phyloP scores from a whole-genome alignment of 495 filamentous ascomycete species.

The Podospora australis region DNA sequence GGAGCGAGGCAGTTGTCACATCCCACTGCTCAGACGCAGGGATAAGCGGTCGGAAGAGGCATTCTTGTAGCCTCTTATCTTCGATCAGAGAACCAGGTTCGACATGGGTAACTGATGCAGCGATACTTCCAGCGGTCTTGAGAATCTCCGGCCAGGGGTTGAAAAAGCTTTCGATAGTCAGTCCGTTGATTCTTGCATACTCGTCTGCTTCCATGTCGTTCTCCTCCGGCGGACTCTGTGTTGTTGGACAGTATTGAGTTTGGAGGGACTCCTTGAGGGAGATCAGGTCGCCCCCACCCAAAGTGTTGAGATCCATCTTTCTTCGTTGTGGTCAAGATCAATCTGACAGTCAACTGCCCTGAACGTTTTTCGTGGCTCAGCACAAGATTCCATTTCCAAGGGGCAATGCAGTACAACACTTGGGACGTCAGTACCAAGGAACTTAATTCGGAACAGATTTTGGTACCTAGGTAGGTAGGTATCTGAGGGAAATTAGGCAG shows the following conservation, averaged over 20 bases:
- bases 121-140: conserved; percentile 9
- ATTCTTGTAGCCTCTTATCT: conserved; percentile 14
- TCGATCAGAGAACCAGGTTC: conserved; percentile 12
- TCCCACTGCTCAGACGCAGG: conserved; percentile 13
- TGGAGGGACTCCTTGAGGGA: conserved; percentile 15
- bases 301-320: conserved; percentile 18
- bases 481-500: no score
- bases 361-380: no score
- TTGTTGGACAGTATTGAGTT: neutral
- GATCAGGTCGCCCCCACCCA: conserved; percentile 15
- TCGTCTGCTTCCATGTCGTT: conserved; percentile 22
- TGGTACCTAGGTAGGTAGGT: no score
- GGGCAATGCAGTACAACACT: no score
- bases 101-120: conserved; percentile 10
- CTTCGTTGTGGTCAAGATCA: neutral
- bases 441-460: no score
- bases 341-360: no score
- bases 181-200: conserved; percentile 37
- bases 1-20: conserved; percentile 8
- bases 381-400: no score
- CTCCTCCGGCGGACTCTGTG: neutral
- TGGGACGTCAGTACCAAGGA: no score
- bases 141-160: conserved; percentile 13
- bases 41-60: conserved; percentile 19
- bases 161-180: conserved; percentile 28